phyloP scores from a whole-genome alignment of 257 asterid genomes.

The Verbena officinalis region DNA sequence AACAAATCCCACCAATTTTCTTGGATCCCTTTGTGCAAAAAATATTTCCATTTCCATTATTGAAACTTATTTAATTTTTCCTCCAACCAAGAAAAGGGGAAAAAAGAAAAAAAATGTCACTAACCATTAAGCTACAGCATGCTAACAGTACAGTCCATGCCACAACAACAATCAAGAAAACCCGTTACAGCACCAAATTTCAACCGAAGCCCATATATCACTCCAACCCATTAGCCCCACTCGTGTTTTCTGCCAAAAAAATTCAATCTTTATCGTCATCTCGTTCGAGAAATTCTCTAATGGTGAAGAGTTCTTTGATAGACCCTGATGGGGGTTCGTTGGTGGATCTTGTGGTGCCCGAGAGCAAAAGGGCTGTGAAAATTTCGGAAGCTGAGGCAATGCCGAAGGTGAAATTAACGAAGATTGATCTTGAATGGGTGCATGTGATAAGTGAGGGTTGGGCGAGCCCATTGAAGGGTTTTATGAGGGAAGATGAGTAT shows the following conservation, averaged over 20 bases:
- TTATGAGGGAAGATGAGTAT: constrained; percentile 87
- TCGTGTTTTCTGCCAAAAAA: constrained; percentile 41
- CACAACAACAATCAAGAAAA: constrained; percentile 34
- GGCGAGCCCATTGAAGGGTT: constrained; percentile 84
- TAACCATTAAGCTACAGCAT: constrained; percentile 53
- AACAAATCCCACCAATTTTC: constrained; percentile 24
- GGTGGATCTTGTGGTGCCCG: constrained; percentile 81
- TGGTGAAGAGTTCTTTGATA: constrained; percentile 67
- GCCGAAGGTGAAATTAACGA: constrained; percentile 59
- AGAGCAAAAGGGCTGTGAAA: constrained; percentile 42
- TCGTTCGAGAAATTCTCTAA: constrained; percentile 27
- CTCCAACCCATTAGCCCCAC: constrained; percentile 48
- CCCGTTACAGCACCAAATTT: constrained; percentile 32
- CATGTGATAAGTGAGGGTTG: constrained; percentile 93
- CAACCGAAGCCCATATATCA: constrained; percentile 50
- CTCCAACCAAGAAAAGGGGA: background rate
- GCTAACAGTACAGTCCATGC: constrained; percentile 25
- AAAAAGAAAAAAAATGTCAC: constrained; percentile 42
- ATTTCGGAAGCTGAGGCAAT: constrained; percentile 55
- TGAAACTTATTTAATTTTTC: background rate
- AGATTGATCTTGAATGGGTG: constrained; percentile 87
- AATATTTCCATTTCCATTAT: background rate
- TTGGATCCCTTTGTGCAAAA: constrained; percentile 24
- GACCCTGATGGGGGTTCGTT: constrained; percentile 83
- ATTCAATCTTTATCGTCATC: constrained; percentile 43